These are phyloP conservation scores for Basidiobolus meristosporus DNA, from an alignment of 371 early-diverging fungal species.

Conservation along the genomic window DNA sequence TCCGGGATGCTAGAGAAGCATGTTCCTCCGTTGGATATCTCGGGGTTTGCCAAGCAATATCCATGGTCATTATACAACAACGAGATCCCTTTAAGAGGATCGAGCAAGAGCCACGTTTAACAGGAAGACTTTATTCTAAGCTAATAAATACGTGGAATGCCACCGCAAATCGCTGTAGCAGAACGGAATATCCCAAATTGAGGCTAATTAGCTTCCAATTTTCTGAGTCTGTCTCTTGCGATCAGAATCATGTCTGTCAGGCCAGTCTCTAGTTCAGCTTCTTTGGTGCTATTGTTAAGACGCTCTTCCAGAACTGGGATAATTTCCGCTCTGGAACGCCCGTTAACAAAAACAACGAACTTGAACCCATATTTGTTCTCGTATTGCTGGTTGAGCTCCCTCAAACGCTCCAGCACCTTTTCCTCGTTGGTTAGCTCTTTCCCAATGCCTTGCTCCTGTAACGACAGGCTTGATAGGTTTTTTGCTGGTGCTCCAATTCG, in stretches of 20 bases:
- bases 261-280: slow-evolving; percentile 36
- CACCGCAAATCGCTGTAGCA: no score
- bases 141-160: no score
- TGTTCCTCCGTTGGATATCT: no score
- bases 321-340: slow-evolving; percentile 43
- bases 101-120: no score
- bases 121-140: no score
- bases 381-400: slow-evolving; percentile 45
- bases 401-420: no score
- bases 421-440: slow-evolving; percentile 6
- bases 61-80: no score
- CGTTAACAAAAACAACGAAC: slow-evolving; percentile 79
- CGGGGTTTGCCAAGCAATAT: no score
- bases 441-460: slow-evolving; percentile 48
- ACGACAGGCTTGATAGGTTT: slow-evolving; percentile 47
- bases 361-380: slow-evolving; percentile 72
- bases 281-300: slow-evolving; percentile 21
- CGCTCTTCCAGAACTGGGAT: slow-evolving; percentile 52
- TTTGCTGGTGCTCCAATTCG: slow-evolving; percentile 63
- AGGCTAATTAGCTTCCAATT: no score
- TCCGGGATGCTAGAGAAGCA: no score
- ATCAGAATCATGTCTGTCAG: slow-evolving; percentile 54
- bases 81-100: no score
- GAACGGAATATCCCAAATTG: no score
- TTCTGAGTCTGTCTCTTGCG: slow-evolving; percentile 54